Base-by-base conservation (phyloP, 768 basidiomycete species). In the Mycena galericulata region DNA sequence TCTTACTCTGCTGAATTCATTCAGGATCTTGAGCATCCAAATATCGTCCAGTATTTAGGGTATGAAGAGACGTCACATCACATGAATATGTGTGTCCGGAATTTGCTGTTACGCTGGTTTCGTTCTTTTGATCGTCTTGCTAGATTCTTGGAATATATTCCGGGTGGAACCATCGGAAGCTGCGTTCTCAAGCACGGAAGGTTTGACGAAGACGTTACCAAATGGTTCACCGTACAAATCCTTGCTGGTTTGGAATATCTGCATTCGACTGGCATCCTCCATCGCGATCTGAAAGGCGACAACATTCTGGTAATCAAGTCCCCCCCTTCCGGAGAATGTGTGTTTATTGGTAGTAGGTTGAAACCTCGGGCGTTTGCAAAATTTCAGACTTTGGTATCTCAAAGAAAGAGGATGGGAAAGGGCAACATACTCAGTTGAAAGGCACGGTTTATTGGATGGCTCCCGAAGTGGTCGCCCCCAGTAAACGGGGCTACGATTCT, bases 371-470 rank as follows among this genome's bases (percentile, higher is more conserved):
- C 0, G 79, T 91, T 57, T 96, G 95, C 85, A 98, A 98, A 80
- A 98, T 98, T 49, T 93, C 94, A 2, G 96, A 98, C 79, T 98
- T 99, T 75, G 97, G 97, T 24, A 97, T 97, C 66, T 96, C 95
- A n/a, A 98, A 97, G 77, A 90, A 90, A 72, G 90, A 93, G 58
- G 90, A 92, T 60, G 89, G 93, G 70, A 87, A 88, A 69, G 88
- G 84, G 17, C 88, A 89, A 51, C 89, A 55, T 85, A 95, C 95
- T 1, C 87, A 86, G 18, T 92, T 98, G 91, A 91, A 90, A 79
- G 97, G 97, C 8, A 96, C 96, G 0, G 88, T 94, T 17, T 96
- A 92, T 76, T 99, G 96, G 95, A 97, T 98, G 70, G 96, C 96
- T 1, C 96, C 96, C 0, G 96, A 94, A 80, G 89, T 95, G 34